Evolutionary conservation across 306 rosid species (phyloP), one percentile per base, ranked within the genome.

Genomic region (Lagenaria siceraria): DNA sequence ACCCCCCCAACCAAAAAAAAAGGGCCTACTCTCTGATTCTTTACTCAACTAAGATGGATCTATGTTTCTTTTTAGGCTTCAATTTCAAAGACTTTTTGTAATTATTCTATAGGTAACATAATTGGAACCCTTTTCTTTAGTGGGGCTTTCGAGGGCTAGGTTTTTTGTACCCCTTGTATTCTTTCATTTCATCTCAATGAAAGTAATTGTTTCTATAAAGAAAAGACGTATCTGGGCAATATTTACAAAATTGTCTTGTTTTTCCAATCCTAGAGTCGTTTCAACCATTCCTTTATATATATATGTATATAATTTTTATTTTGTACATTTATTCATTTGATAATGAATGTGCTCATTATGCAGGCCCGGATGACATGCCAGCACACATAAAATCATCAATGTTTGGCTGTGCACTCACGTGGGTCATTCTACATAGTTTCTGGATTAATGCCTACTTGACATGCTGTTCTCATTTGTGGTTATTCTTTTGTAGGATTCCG

Each of bases 321-420:
- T 53, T 31, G 6, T 58, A 55, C 48, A 27, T 65, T 21, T 76
- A 72, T 42, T 75, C 19, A n/a, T 58, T 52, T 84, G 80, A 64
- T 42, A 36, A 65, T 65, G 49, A 9, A 19, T 40, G 24, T 84
- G 79, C 64, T 56, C 68, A 60, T 63, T 80, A 78, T 81, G 73
- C 87, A 95, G 98, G 98, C 77, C 88, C 91, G 4, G 98, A 95
- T 80, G 98, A 92, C 92, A 95, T 95, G 97, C 98, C 97, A 1
- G 98, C 98, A 10, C 98, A 95, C 76, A 92, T 95, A 54, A 95
- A 92, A 81, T 90, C 98, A n/a, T 95, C 98, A 0, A 90, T 95
- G 93, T 89, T 95, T 87, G 98, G 98, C 78, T 84, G 90, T 83
- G 42, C 93, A 31, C 90, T 95, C 61, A 90, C 87, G 97, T 95